Conservation (phyloP, 495 filamentous ascomycete species). For the Hamigera avellanea region DNA sequence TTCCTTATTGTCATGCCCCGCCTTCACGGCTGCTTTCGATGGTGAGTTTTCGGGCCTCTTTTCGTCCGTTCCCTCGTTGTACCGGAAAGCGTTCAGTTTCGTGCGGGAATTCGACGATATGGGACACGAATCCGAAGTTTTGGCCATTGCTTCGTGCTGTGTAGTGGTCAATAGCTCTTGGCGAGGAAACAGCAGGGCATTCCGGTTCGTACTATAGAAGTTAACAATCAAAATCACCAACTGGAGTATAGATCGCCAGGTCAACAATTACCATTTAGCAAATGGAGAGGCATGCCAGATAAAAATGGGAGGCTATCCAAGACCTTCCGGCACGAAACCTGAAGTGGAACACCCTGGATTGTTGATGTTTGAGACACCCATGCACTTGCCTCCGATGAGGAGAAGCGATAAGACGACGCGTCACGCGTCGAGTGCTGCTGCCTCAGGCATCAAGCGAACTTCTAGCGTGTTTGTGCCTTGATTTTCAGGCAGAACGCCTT, state of each 20-base stretch:
- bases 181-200: background rate
- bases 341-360: background rate
- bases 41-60: slow-evolving; percentile 18
- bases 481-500: background rate
- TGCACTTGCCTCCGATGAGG: background rate
- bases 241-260: background rate
- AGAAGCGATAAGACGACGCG: background rate
- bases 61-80: slow-evolving; percentile 10
- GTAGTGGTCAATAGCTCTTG: background rate
- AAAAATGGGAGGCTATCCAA: background rate
- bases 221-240: background rate
- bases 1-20: slow-evolving; percentile 24
- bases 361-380: background rate
- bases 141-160: slow-evolving; percentile 10
- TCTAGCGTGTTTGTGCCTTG: background rate
- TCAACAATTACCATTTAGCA: background rate
- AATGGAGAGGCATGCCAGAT: background rate
- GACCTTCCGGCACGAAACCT: background rate
- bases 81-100: slow-evolving; percentile 50
- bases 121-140: slow-evolving; percentile 14
- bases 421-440: background rate
- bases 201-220: background rate
- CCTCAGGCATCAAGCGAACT: background rate
- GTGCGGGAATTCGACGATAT: slow-evolving; percentile 44
- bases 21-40: slow-evolving; percentile 12